Evolutionary conservation across 2,329 filamentous ascomycete species (phyloP).

Genomic region (Hymenoscyphus fructigenus): DNA sequence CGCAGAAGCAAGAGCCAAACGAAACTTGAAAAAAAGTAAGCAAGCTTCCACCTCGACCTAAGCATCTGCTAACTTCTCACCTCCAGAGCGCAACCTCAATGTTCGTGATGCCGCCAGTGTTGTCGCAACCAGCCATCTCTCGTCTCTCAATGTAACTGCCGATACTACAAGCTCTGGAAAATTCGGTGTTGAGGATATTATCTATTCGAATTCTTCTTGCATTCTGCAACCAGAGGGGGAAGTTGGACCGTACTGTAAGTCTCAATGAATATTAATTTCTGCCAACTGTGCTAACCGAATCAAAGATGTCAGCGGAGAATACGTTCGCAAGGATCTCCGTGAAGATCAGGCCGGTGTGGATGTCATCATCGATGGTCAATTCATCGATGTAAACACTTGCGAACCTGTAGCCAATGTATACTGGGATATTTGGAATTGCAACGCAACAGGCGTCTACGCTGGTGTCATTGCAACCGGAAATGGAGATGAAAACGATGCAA

Average conservation of each 20-base stretch:
- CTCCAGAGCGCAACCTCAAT: neutral
- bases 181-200: no score
- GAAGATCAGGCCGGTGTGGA: constrained; percentile 48
- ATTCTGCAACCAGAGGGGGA: constrained; percentile 52
- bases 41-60: neutral
- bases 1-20: constrained; percentile 32
- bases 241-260: constrained; percentile 50
- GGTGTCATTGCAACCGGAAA: constrained; percentile 45
- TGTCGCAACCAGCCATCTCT: constrained; percentile 11
- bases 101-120: neutral
- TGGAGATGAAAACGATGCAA: constrained; percentile 49
- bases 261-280: no score
- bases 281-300: no score
- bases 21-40: constrained; percentile 20
- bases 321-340: constrained; percentile 47
- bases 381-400: constrained; percentile 39
- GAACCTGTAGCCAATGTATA: constrained; percentile 37
- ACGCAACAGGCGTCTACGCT: constrained; percentile 46
- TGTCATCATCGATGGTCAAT: constrained; percentile 50
- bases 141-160: constrained; percentile 3
- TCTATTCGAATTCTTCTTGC: constrained; percentile 37
- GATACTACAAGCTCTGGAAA: constrained; percentile 12
- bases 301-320: constrained; percentile 45
- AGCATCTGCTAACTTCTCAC: neutral
- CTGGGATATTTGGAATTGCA: constrained; percentile 50